phyloP scores from a whole-genome alignment of 108 stramenopile genomes.

The Mediolabrus comicus region DNA sequence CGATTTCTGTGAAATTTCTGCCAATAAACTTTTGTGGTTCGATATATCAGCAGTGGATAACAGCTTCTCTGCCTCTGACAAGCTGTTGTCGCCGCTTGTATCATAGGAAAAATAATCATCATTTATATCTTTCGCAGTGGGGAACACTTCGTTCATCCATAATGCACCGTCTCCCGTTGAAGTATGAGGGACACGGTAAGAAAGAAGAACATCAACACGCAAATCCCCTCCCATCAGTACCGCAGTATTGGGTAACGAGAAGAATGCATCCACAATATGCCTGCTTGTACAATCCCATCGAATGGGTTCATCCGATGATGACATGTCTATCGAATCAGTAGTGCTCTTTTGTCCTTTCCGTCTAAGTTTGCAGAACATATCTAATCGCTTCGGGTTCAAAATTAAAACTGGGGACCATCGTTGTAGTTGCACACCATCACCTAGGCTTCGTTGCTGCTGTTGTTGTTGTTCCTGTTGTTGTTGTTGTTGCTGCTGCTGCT shows the following conservation, averaged over 20 bases:
- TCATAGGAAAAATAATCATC: slow-evolving; percentile 8
- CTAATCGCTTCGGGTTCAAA: slow-evolving; percentile 41
- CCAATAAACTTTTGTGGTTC: slow-evolving; percentile 28
- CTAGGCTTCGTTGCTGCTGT: background rate
- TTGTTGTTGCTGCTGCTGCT: too few relatives aligned
- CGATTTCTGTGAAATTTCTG: slow-evolving; percentile 52
- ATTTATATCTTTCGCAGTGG: slow-evolving; percentile 2
- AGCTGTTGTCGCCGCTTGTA: slow-evolving; percentile 7
- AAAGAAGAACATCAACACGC: slow-evolving; percentile 47
- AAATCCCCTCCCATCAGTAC: slow-evolving; percentile 54
- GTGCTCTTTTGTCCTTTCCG: background rate
- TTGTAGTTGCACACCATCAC: background rate
- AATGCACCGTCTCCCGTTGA: slow-evolving; percentile 14
- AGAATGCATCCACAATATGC: slow-evolving; percentile 54
- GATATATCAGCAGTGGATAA: slow-evolving; percentile 38
- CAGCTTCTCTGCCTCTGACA: slow-evolving; percentile 22
- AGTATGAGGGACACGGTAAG: slow-evolving; percentile 21
- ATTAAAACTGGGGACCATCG: slow-evolving; percentile 55
- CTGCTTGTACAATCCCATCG: slow-evolving; percentile 58
- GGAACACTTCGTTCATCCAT: slow-evolving; percentile 16
- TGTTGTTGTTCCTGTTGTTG: background rate
- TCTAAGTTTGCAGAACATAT: slow-evolving; percentile 51
- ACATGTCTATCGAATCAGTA: background rate
- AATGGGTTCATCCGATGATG: slow-evolving; percentile 3
- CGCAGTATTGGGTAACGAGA: slow-evolving; percentile 62